Percentiles rank a stretch among this genome's conserved stretches.
Conservation (phyloP, 2,329 filamentous ascomycete genomes). For the Nemania abortiva region DNA sequence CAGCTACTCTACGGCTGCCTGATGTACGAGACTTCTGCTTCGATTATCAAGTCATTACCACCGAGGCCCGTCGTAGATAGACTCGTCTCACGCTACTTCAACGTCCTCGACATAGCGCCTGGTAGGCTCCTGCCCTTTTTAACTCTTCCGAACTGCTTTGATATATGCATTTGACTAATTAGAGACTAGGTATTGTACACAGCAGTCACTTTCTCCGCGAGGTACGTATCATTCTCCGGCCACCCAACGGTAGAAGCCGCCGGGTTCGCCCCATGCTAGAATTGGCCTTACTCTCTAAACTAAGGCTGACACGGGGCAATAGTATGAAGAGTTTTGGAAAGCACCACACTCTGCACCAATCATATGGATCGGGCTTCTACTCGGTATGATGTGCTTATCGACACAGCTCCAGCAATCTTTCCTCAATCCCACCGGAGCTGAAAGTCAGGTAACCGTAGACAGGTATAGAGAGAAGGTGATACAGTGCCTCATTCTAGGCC, state of each 20-base stretch:
- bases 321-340: conserved; percentile 65
- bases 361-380: conserved; percentile 66
- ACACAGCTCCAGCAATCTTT: not conserved
- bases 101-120: conserved; percentile 18
- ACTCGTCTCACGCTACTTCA: conserved; percentile 16
- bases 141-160: conserved; percentile 32
- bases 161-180: no score
- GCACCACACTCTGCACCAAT: conserved; percentile 59
- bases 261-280: no score
- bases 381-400: conserved; percentile 64
- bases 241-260: no score
- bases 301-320: no score
- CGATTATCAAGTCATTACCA: conserved; percentile 9
- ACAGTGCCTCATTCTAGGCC: conserved; percentile 64
- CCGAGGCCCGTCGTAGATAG: conserved; percentile 8
- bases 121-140: conserved; percentile 1
- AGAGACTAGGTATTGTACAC: conserved; percentile 50
- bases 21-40: not conserved
- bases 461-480: conserved; percentile 56
- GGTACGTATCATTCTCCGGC: conserved; percentile 38
- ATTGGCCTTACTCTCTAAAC: no score
- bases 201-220: conserved; percentile 63
- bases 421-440: not conserved
- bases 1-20: not conserved
- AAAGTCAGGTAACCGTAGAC: not conserved